Evolutionary conservation across 78 protist genomes (phyloP), one percentile per base, ranked within the genome.

Genomic region (Parvularia atlantis): DNA sequence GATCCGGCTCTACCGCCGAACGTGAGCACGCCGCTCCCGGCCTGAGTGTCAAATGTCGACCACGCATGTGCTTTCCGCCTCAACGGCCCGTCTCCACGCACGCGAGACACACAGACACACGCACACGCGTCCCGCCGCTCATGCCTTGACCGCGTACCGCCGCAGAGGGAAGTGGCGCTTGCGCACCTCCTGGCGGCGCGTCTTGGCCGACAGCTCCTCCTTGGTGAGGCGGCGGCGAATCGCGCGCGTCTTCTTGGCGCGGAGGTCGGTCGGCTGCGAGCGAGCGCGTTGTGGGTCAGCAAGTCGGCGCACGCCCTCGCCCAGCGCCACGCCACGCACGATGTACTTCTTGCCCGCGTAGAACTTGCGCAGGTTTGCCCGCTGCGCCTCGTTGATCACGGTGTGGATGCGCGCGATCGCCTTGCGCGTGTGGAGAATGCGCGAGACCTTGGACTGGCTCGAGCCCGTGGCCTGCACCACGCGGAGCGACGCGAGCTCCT

Each of bases 391-490:
- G 86, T 80, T 85, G 57, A 83, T 50, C n/a, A 89, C 94, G 11
- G 94, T 85, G 61, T 85, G 68, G 37, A 82, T 83, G 37, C 79
- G 73, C 10, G 91, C 94, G 31, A 89, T 72, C 14, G 62, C 39
- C 80, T 86, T 85, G 73, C 94, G 84, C 36, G 83, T 86, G 11
- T 48, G 58, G 48, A 60, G 52, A 64, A 74, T 84, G 78, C 54
- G 56, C 14, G 85, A 48, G 20, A 83, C 65, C 81, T 86, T 85
- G 44, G 87, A 63, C 26, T 85, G 78, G 16, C 82, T 58, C 2
- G 86, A 81, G 37, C 83, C 82, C 17, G 90, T 77, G 40, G 78
- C 88, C 87, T 89, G 50, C 50, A 86, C 84, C 2, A 89, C 94
- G 46, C 90, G 80, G 44, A 89, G 80, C 39, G 53, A 31, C 2